These are phyloP conservation scores for Sporothrix variecibatus DNA, from an alignment of 2,329 filamentous ascomycete genomes.

Conservation along the genomic window DNA sequence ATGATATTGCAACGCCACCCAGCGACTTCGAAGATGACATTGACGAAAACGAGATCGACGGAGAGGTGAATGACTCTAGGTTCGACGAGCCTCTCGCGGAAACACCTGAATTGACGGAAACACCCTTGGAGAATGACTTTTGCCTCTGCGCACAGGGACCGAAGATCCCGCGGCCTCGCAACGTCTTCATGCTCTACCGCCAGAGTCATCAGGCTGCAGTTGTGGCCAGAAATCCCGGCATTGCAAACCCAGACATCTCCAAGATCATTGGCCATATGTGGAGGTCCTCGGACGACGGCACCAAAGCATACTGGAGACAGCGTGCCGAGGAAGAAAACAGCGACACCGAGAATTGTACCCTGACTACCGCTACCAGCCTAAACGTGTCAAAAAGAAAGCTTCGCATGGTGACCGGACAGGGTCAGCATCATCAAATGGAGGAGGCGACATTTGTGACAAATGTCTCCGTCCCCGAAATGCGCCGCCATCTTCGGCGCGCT, in stretches of 20 bases:
- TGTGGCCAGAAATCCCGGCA: slow-evolving; percentile 77
- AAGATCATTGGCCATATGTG: slow-evolving; percentile 96
- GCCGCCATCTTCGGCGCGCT: slow-evolving; percentile 56
- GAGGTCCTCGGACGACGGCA: slow-evolving; percentile 71
- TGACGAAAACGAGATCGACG: background rate
- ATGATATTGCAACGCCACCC: background rate
- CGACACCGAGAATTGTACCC: slow-evolving; percentile 89
- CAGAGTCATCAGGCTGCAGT: slow-evolving; percentile 87
- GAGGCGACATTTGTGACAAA: slow-evolving; percentile 59
- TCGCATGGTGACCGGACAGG: slow-evolving; percentile 15
- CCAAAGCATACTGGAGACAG: slow-evolving; percentile 83
- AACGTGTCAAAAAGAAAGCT: slow-evolving; percentile 55
- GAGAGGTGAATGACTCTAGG: background rate
- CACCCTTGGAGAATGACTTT: background rate
- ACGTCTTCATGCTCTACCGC: slow-evolving; percentile 92
- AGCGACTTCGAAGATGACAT: background rate
- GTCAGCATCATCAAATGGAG: background rate
- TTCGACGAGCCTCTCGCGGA: background rate
- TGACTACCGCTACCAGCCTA: slow-evolving; percentile 90
- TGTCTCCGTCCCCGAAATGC: slow-evolving; percentile 70
- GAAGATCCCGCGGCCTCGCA: slow-evolving; percentile 10
- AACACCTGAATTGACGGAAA: background rate
- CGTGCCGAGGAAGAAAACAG: slow-evolving; percentile 91
- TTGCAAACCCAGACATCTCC: slow-evolving; percentile 93
- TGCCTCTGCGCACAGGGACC: background rate